phyloP scores from a whole-genome alignment of 176 grass and related monocot genomes.

The Phyllostachys edulis region DNA sequence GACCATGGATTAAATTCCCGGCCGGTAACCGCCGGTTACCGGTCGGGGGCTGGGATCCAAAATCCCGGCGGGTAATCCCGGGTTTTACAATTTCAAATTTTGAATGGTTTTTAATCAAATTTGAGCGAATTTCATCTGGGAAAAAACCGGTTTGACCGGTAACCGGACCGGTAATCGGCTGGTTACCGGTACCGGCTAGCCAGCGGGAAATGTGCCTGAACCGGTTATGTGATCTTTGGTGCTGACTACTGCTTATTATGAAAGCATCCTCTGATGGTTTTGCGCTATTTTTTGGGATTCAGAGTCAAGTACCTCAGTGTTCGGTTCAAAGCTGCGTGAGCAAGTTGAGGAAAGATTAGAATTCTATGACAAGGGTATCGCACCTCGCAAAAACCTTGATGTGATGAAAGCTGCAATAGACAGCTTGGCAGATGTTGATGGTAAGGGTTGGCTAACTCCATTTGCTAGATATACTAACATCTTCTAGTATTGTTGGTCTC shows the following conservation, averaged over 20 bases:
- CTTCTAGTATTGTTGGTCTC: neutral
- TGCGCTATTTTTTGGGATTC: neutral
- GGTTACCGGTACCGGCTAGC: too few species aligned
- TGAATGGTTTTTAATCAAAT: too few species aligned
- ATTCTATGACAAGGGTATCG: slow-evolving; percentile 91
- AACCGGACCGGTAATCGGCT: too few species aligned
- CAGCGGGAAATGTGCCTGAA: too few species aligned
- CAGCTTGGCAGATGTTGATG: slow-evolving; percentile 34
- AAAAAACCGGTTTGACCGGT: too few species aligned
- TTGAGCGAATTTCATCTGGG: too few species aligned
- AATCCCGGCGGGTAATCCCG: too few species aligned
- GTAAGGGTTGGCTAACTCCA: slow-evolving; percentile 15
- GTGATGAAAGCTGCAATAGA: slow-evolving; percentile 90
- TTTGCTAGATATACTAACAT: neutral
- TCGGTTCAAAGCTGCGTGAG: slow-evolving; percentile 82
- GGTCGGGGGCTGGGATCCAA: too few species aligned
- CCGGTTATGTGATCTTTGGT: too few species aligned
- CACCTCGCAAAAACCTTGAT: slow-evolving; percentile 90
- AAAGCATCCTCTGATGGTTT: slow-evolving; percentile 12
- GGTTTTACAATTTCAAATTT: too few species aligned
- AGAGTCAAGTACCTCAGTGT: slow-evolving; percentile 65
- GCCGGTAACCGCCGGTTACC: too few species aligned
- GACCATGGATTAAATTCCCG: too few species aligned
- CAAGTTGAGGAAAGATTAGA: slow-evolving; percentile 94
- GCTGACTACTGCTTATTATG: neutral